A percentile compares a stretch with the other conserved stretches of the same genome.
phyloP scores from a whole-genome alignment of 345 rosid genomes.

The Camelina neglecta region DNA sequence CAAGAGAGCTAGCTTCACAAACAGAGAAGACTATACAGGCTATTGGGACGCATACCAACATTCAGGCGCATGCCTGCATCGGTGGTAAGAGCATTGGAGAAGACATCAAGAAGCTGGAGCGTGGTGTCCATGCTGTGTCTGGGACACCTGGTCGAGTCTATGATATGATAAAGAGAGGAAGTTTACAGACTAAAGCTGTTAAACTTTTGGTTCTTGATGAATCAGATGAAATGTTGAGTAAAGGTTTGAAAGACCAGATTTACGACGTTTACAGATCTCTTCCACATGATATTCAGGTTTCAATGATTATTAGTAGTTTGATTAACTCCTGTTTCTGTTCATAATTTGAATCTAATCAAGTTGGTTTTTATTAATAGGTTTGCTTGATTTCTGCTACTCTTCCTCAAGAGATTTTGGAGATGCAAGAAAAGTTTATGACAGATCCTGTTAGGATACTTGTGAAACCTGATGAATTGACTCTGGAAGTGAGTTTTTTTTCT shows the following conservation, averaged over 20 bases:
- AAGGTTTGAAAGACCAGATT: constrained; percentile 98
- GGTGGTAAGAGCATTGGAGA: constrained; percentile 98
- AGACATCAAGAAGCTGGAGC: constrained; percentile 76
- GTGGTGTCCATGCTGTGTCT: constrained; percentile 68
- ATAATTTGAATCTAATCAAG: not conserved
- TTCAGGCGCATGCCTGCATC: constrained; percentile 86
- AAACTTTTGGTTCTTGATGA: constrained; percentile 65
- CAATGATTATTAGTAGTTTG: not conserved
- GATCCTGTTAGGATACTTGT: constrained; percentile 96
- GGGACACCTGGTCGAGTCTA: constrained; percentile 98
- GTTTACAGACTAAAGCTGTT: constrained; percentile 77
- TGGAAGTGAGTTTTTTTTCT: constrained; percentile 60
- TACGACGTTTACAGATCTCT: constrained; percentile 91
- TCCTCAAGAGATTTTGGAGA: constrained; percentile 96
- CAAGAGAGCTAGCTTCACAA: constrained; percentile 93
- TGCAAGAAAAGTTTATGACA: constrained; percentile 90
- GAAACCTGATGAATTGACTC: constrained; percentile 89
- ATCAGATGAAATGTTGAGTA: constrained; percentile 96
- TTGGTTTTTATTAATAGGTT: constrained; percentile 51
- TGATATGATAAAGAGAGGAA: constrained; percentile 97
- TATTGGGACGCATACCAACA: constrained; percentile 71
- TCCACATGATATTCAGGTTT: constrained; percentile 94
- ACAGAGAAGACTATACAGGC: constrained; percentile 85
- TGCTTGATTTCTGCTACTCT: constrained; percentile 94
- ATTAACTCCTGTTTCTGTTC: not conserved